Conservation (phyloP, 2,329 filamentous ascomycete genomes). For the Fulvia fulva region DNA sequence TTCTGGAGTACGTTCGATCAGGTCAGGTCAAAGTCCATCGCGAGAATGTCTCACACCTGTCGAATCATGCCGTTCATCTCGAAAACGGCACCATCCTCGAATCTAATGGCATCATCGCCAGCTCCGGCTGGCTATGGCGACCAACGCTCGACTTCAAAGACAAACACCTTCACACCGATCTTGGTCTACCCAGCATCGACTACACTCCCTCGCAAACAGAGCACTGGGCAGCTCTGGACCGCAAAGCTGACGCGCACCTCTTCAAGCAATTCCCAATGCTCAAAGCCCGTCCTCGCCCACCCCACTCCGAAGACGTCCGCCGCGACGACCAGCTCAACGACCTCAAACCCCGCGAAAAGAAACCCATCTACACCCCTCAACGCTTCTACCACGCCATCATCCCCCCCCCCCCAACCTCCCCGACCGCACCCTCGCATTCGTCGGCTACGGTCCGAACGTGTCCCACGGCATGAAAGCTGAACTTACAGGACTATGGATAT, state of each 20-base stretch:
- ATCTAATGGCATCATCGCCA: conserved; percentile 11
- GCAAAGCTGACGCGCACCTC: conserved; percentile 10
- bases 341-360: not conserved
- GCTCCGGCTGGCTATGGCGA: conserved; percentile 13
- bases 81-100: conserved; percentile 2
- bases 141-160: conserved; percentile 10
- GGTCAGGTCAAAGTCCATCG: conserved; percentile 13
- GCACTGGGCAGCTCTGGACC: conserved; percentile 7
- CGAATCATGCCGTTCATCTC: conserved; percentile 7
- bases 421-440: conserved; percentile 10
- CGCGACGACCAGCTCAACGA: not conserved
- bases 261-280: conserved; percentile 5
- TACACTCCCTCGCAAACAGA: conserved; percentile 4
- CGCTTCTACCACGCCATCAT: conserved; percentile 14
- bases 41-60: conserved; percentile 12
- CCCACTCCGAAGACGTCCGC: not conserved
- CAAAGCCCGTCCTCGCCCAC: conserved; percentile 1
- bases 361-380: conserved; percentile 4
- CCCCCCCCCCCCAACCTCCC: conserved; percentile 7
- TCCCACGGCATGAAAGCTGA: conserved; percentile 10
- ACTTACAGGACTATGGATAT: conserved; percentile 12
- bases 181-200: conserved; percentile 12
- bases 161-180: conserved; percentile 6
- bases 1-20: conserved; percentile 10
- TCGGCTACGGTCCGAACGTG: conserved; percentile 8